These are phyloP conservation scores for Mycocentrospora acerina DNA, from an alignment of 2,329 filamentous ascomycete genomes.

Conservation along the genomic window DNA sequence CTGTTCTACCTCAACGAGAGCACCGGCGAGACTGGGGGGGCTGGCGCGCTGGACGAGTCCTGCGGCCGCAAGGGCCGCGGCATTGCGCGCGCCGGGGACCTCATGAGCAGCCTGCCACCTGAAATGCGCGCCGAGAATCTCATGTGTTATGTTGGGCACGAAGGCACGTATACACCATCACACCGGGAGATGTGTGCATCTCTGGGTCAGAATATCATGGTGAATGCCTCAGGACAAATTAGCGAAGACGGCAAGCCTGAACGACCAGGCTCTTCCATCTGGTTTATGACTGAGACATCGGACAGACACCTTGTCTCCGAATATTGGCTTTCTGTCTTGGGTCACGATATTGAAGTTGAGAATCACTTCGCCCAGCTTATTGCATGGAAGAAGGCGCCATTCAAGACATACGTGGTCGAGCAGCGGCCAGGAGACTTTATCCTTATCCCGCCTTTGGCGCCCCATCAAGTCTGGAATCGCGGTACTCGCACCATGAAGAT, in stretches of 20 bases:
- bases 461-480: constrained; percentile 97
- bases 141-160: constrained; percentile 98
- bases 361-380: constrained; percentile 95
- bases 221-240: constrained; percentile 72
- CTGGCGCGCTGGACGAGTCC: constrained; percentile 55
- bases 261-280: constrained; percentile 84
- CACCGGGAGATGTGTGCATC: constrained; percentile 98
- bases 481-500: constrained; percentile 96
- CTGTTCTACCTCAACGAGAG: constrained; percentile 90
- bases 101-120: constrained; percentile 88
- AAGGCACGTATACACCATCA: constrained; percentile 93
- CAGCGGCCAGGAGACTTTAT: constrained; percentile 91
- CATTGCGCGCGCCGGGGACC: constrained; percentile 75
- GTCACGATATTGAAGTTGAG: constrained; percentile 95
- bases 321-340: constrained; percentile 89
- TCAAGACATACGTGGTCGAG: constrained; percentile 89
- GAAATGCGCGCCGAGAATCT: constrained; percentile 93
- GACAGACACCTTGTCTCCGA: constrained; percentile 88
- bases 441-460: constrained; percentile 85
- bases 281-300: constrained; percentile 98
- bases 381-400: constrained; percentile 92
- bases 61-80: constrained; percentile 55
- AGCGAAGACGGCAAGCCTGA: constrained; percentile 68
- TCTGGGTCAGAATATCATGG: constrained; percentile 97
- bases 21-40: constrained; percentile 59